Conservation (phyloP, 2,329 filamentous ascomycete genomes). For the Shiraia sp. region DNA sequence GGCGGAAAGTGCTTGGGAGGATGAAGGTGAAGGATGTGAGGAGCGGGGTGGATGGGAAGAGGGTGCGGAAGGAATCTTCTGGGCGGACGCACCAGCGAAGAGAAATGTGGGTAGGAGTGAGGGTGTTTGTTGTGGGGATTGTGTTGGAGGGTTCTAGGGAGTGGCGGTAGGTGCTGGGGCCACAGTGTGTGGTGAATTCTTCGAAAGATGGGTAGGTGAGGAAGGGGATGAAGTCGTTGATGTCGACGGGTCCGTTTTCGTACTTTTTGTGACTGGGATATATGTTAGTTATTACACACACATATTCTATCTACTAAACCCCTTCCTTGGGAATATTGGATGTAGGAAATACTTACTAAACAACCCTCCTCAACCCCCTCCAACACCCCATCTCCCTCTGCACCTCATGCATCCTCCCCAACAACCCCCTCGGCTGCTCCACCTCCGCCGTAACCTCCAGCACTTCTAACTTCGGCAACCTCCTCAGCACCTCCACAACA, state of each 20-base stretch:
- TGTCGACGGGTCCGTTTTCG: slow-evolving; percentile 4
- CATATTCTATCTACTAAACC: too few species aligned
- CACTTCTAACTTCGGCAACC: slow-evolving; percentile 8
- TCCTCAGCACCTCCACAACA: slow-evolving; percentile 1
- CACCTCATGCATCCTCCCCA: slow-evolving; percentile 6
- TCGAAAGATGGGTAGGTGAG: slow-evolving; percentile 4
- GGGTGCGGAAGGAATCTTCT: too few species aligned
- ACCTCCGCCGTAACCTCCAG: slow-evolving; percentile 2
- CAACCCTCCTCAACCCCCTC: slow-evolving; percentile 8
- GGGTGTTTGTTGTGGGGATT: too few species aligned
- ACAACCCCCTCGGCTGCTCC: slow-evolving; percentile 5
- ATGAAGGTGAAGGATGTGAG: too few species aligned
- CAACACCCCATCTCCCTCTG: slow-evolving; percentile 2
- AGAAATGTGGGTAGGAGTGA: too few species aligned
- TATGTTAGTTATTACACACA: too few species aligned
- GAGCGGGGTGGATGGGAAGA: slow-evolving; percentile 4
- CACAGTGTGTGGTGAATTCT: slow-evolving; percentile 5
- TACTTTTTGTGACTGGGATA: slow-evolving; percentile 3
- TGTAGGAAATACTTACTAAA: slow-evolving; percentile 1
- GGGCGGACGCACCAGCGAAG: too few species aligned
- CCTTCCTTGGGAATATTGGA: too few species aligned
- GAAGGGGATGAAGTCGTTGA: slow-evolving; percentile 5
- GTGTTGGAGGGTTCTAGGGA: too few species aligned
- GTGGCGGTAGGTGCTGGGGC: too few species aligned
- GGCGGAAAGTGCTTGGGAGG: too few species aligned